Evolutionary conservation across 371 early-diverging fungal species (phyloP).

Genomic region (Saksenaea vasiformis): DNA sequence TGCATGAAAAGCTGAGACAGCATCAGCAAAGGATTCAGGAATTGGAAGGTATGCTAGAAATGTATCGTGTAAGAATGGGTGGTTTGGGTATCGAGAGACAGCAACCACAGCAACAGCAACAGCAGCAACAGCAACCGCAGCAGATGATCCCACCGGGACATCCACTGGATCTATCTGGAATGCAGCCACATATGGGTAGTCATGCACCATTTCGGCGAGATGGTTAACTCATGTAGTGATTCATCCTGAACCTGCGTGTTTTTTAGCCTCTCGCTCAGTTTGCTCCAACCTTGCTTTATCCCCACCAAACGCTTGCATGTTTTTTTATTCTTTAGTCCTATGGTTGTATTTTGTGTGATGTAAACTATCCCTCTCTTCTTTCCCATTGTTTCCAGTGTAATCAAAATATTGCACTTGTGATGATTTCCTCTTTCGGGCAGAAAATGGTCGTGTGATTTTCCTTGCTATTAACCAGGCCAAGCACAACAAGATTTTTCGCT

Average conservation of each 20-base stretch:
- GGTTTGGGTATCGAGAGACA: conserved; percentile 1
- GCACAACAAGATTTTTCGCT: not conserved
- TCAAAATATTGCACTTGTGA: conserved; percentile 4
- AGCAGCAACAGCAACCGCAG: conserved; percentile 14
- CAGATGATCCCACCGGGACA: conserved; percentile 35
- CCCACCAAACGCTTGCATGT: not conserved
- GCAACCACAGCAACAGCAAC: conserved; percentile 9
- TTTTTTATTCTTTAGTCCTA: not conserved
- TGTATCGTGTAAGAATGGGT: conserved; percentile 32
- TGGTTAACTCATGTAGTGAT: conserved; percentile 13
- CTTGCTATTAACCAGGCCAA: not conserved
- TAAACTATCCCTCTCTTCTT: not conserved
- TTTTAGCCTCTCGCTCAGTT: not conserved
- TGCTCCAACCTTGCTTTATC: not conserved
- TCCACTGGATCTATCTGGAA: conserved; percentile 28
- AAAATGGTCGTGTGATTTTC: not conserved
- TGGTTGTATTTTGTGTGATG: not conserved
- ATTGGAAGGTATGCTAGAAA: conserved; percentile 51
- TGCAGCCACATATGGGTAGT: conserved; percentile 18
- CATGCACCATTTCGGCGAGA: conserved; percentile 31
- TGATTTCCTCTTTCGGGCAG: not conserved
- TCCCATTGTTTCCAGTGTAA: not conserved
- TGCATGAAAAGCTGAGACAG: conserved; percentile 58
- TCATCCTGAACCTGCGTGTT: not conserved
- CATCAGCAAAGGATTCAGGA: conserved; percentile 70